A percentile compares a stretch with the other conserved stretches of the same genome.
Evolutionary conservation across 768 basidiomycete species (phyloP).

Genomic region (Termitomyces bulborhizus): DNA sequence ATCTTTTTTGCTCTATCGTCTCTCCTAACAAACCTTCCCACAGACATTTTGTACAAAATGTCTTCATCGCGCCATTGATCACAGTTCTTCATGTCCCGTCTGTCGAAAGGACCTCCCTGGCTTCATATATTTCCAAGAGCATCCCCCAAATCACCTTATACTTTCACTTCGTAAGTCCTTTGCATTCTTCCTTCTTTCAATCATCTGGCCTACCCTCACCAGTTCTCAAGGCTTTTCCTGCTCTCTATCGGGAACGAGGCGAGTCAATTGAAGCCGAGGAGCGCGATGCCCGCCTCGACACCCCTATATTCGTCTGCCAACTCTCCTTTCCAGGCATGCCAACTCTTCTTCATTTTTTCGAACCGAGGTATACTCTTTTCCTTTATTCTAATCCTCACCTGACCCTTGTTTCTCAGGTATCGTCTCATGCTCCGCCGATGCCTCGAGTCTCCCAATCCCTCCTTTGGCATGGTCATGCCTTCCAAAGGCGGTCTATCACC

Average conservation of each 20-base stretch:
- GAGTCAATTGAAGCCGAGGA: slow-evolving; percentile 68
- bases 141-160: slow-evolving; percentile 67
- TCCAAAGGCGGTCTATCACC: slow-evolving; percentile 29
- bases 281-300: slow-evolving; percentile 72
- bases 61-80: slow-evolving; percentile 86
- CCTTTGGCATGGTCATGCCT: slow-evolving; percentile 92
- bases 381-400: background rate
- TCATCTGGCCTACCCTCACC: slow-evolving; percentile 1
- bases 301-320: slow-evolving; percentile 87
- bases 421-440: slow-evolving; percentile 97
- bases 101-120: slow-evolving; percentile 77
- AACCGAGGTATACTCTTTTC: slow-evolving; percentile 53
- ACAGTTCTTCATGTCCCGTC: slow-evolving; percentile 74
- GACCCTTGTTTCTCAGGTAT: slow-evolving; percentile 40
- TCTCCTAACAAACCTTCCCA: slow-evolving; percentile 3
- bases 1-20: slow-evolving; percentile 9
- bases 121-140: slow-evolving; percentile 75
- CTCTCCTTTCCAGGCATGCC: slow-evolving; percentile 91
- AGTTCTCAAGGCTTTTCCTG: slow-evolving; percentile 70
- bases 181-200: background rate
- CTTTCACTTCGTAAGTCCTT: slow-evolving; percentile 55
- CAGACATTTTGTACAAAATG: slow-evolving; percentile 91
- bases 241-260: slow-evolving; percentile 54
- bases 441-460: slow-evolving; percentile 67
- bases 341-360: slow-evolving; percentile 87